Percentiles rank a stretch among this genome's conserved stretches.
phyloP scores from a whole-genome alignment of 441 rosid species.

The Capsella rubella region DNA sequence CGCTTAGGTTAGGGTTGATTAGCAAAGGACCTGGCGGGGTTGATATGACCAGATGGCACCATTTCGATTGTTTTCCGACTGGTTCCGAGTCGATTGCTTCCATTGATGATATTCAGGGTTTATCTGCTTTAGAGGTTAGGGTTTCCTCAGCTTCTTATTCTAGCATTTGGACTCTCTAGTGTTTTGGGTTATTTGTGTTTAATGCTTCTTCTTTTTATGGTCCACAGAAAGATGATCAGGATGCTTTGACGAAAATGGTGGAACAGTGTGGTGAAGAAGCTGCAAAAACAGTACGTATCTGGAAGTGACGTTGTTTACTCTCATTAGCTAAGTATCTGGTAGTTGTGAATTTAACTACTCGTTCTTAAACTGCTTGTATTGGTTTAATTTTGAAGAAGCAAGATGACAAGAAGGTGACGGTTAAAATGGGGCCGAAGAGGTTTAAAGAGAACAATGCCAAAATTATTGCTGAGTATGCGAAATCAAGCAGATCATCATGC shows the following conservation, averaged over 20 bases:
- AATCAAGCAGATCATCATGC: slow-evolving; percentile 80
- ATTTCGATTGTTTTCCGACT: slow-evolving; percentile 65
- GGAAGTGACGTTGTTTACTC: background rate
- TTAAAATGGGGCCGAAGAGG: slow-evolving; percentile 10
- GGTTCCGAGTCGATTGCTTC: slow-evolving; percentile 47
- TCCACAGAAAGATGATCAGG: slow-evolving; percentile 70
- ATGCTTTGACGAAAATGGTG: slow-evolving; percentile 66
- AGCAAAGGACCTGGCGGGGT: slow-evolving; percentile 69
- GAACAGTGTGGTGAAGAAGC: slow-evolving; percentile 42
- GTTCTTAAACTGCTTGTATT: background rate
- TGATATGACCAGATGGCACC: slow-evolving; percentile 84
- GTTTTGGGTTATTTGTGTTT: background rate
- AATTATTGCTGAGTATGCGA: slow-evolving; percentile 79
- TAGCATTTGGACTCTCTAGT: background rate
- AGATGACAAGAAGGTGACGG: slow-evolving; percentile 7
- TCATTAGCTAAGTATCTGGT: background rate
- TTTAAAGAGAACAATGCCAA: slow-evolving; percentile 38
- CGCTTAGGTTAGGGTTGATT: slow-evolving; percentile 68
- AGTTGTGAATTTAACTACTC: background rate
- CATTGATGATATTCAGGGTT: slow-evolving; percentile 59
- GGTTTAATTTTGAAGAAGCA: background rate
- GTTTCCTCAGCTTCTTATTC: background rate
- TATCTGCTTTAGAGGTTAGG: slow-evolving; percentile 56
- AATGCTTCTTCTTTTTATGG: slow-evolving; percentile 34
- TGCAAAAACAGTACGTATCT: slow-evolving; percentile 48